These are phyloP conservation scores for Anthoceros angustus DNA, from an alignment of 225 moss, liverwort and hornwort genomes.

Conservation along the genomic window DNA sequence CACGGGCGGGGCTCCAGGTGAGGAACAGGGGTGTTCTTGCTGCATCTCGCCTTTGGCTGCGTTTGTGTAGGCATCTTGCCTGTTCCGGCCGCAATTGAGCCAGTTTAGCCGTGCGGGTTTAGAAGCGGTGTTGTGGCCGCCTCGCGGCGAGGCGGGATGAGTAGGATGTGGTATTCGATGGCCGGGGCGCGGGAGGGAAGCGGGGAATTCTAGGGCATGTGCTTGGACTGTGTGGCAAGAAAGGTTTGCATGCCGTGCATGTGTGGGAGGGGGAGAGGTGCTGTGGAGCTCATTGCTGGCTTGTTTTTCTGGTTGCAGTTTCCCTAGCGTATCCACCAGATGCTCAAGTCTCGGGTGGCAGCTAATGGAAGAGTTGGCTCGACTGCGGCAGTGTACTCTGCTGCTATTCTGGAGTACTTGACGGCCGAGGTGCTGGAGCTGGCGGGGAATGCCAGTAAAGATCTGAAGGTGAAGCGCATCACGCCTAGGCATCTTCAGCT, in stretches of 20 bases:
- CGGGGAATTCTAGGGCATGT: not conserved
- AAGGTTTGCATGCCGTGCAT: not conserved
- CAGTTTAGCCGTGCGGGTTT: too few species aligned
- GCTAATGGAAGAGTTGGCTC: slow-evolving; percentile 85
- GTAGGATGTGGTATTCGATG: too few species aligned
- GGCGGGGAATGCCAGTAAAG: slow-evolving; percentile 86
- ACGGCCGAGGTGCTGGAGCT: slow-evolving; percentile 87
- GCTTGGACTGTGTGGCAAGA: not conserved
- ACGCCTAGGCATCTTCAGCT: slow-evolving; percentile 77
- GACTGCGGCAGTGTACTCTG: slow-evolving; percentile 80
- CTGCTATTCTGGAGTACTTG: slow-evolving; percentile 75
- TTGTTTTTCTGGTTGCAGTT: slow-evolving; percentile 28
- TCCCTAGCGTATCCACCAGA: slow-evolving; percentile 76
- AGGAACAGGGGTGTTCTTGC: not conserved
- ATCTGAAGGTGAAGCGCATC: slow-evolving; percentile 89
- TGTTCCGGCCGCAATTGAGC: not conserved
- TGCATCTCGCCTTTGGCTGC: not conserved
- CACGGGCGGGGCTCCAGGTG: slow-evolving; percentile 55
- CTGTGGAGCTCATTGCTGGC: not conserved
- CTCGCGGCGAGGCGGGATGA: too few species aligned
- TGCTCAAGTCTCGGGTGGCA: slow-evolving; percentile 70
- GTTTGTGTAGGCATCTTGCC: slow-evolving; percentile 23
- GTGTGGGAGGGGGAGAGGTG: not conserved
- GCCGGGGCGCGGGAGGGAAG: not conserved
- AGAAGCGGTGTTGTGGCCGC: too few species aligned